These are phyloP conservation scores for Boletus sp. DNA, from an alignment of 1,284 basidiomycete species.

Conservation along the genomic window DNA sequence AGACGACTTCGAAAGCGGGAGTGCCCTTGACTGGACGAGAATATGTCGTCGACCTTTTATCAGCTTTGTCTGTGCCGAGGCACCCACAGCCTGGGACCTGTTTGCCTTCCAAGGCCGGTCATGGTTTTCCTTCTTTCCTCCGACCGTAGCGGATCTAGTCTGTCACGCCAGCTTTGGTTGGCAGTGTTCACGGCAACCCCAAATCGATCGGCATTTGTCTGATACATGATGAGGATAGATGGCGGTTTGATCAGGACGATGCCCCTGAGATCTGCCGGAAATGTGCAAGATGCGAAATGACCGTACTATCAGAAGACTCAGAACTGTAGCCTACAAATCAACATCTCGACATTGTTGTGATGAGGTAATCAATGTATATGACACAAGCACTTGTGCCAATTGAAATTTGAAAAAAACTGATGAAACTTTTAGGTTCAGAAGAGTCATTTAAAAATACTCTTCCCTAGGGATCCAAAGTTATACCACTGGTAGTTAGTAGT, in stretches of 20 bases:
- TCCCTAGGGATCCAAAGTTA: no score
- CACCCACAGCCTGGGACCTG: not conserved
- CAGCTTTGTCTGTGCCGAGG: not conserved
- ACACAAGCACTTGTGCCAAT: not conserved
- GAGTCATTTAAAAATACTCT: no score
- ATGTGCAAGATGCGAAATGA: not conserved
- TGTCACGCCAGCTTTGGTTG: not conserved
- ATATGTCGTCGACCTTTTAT: slow-evolving; percentile 9
- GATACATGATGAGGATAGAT: not conserved
- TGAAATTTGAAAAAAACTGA: no score
- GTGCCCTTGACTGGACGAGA: not conserved
- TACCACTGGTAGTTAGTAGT: no score
- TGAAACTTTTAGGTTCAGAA: no score
- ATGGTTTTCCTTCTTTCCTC: not conserved
- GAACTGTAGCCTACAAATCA: not conserved
- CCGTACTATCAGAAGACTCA: not conserved
- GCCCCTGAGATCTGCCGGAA: not conserved
- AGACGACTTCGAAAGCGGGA: not conserved
- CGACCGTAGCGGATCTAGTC: not conserved
- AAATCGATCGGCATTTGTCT: not conserved
- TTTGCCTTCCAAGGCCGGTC: not conserved
- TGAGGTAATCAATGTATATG: not conserved
- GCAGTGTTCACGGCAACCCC: not conserved
- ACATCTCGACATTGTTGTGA: not conserved
- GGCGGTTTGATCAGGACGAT: not conserved